Conservation (phyloP, 495 filamentous ascomycete species). For the Daldinia childiae region DNA sequence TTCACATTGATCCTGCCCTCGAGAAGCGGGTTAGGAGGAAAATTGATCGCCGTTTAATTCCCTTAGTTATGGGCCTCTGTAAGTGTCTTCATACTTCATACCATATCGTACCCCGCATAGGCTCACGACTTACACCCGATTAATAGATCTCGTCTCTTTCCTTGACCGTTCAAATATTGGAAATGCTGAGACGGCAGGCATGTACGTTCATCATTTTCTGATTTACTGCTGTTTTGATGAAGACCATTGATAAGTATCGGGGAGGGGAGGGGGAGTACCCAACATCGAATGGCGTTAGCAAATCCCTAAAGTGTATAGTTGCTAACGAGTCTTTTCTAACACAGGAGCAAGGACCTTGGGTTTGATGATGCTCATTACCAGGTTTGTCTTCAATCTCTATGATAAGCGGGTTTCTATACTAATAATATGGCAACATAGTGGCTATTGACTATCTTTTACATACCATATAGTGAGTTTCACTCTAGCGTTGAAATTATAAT, state of each 20-base stretch:
- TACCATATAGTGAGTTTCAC: constrained; percentile 59
- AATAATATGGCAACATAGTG: constrained; percentile 55
- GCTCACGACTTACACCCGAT: constrained; percentile 13
- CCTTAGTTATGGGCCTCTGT: constrained; percentile 36
- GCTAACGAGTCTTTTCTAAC: constrained; percentile 1
- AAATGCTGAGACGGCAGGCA: constrained; percentile 69
- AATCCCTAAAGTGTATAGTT: not conserved
- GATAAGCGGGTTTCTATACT: not conserved
- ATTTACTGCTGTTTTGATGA: too few species aligned
- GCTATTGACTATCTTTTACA: constrained; percentile 84
- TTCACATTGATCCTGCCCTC: constrained; percentile 59
- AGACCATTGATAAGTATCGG: too few species aligned
- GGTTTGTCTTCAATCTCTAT: constrained; percentile 17
- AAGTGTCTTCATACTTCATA: not conserved
- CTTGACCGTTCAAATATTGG: constrained; percentile 76
- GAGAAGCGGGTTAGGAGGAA: constrained; percentile 69
- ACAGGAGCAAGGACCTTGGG: constrained; percentile 49
- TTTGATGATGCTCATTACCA: constrained; percentile 54
- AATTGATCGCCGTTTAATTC: constrained; percentile 57
- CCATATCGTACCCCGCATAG: not conserved
- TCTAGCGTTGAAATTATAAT: not conserved
- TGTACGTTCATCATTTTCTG: constrained; percentile 37
- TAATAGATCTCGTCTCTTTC: constrained; percentile 68
- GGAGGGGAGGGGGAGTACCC: too few species aligned
- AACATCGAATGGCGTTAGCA: not conserved